Evolutionary conservation across 495 filamentous ascomycete species (phyloP).

Genomic region (Aspergillus wentii): DNA sequence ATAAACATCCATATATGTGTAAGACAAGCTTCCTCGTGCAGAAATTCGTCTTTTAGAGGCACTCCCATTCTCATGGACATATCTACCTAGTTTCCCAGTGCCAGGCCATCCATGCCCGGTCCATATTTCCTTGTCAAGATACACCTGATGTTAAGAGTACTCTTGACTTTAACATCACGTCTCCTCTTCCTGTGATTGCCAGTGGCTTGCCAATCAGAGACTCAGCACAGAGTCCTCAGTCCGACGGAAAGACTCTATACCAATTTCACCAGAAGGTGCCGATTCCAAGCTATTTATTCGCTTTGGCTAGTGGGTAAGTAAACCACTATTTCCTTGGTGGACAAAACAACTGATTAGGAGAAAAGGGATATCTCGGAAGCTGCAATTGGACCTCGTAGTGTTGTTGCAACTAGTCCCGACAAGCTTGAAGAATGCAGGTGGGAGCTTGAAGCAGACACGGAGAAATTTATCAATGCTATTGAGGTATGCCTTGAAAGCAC

Average conservation of each 20-base stretch:
- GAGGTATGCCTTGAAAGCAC: constrained; percentile 55
- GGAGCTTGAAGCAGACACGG: constrained; percentile 85
- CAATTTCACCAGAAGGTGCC: constrained; percentile 84
- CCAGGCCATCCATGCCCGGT: constrained; percentile 91
- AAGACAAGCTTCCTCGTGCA: constrained; percentile 17
- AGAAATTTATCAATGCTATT: constrained; percentile 82
- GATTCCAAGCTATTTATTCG: constrained; percentile 92
- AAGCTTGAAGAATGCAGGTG: constrained; percentile 78
- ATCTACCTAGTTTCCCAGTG: constrained; percentile 71
- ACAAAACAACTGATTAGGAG: constrained; percentile 1
- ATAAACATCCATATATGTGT: constrained; percentile 92
- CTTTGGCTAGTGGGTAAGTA: constrained; percentile 70
- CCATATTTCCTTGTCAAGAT: constrained; percentile 94
- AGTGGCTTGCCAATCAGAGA: constrained; percentile 69
- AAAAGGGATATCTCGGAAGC: constrained; percentile 72
- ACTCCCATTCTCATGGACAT: neutral
- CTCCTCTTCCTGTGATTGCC: constrained; percentile 80
- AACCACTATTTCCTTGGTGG: neutral
- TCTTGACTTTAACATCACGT: constrained; percentile 81
- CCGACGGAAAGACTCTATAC: constrained; percentile 53
- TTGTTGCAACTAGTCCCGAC: constrained; percentile 81
- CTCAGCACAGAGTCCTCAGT: constrained; percentile 30
- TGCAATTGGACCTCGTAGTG: constrained; percentile 76
- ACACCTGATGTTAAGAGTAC: constrained; percentile 93
- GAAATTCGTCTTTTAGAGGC: constrained; percentile 1